Conservation (phyloP, 495 filamentous ascomycete species). For the Halenospora varia region DNA sequence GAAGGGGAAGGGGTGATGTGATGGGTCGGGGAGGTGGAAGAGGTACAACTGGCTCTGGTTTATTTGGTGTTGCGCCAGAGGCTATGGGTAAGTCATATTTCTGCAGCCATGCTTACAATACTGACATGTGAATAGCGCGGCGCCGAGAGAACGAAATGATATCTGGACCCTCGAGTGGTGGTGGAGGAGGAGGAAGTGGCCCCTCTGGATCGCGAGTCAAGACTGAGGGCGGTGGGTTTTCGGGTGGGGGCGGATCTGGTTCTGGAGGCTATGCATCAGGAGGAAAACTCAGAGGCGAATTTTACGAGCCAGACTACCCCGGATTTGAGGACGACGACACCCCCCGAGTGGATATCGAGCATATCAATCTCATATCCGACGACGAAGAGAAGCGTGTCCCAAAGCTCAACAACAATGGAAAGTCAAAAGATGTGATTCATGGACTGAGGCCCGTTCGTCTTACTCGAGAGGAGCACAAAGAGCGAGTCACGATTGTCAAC, state of each 20-base stretch:
- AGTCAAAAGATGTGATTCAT: conserved; percentile 5
- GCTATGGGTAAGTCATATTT: conserved; percentile 12
- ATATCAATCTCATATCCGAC: conserved; percentile 15
- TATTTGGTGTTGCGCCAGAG: conserved; percentile 19
- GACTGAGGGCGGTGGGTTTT: too few relatives aligned
- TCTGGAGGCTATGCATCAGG: not conserved
- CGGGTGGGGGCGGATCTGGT: not conserved
- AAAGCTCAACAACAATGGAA: conserved; percentile 7
- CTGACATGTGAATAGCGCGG: too few relatives aligned
- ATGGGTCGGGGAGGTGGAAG: conserved; percentile 18
- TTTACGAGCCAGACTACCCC: conserved; percentile 22
- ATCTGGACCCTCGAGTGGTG: conserved; percentile 17
- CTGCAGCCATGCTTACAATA: not conserved
- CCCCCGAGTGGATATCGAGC: conserved; percentile 20
- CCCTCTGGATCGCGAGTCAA: too few relatives aligned
- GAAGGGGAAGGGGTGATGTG: conserved; percentile 23
- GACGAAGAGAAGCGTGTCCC: conserved; percentile 17
- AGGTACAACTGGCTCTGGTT: conserved; percentile 3
- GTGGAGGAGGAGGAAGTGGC: conserved; percentile 20
- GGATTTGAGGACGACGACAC: conserved; percentile 14
- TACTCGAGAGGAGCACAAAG: conserved; percentile 47
- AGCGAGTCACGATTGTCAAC: conserved; percentile 46
- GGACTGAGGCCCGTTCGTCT: conserved; percentile 47
- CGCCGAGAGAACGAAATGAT: not conserved
- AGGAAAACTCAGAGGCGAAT: not conserved